A percentile compares a stretch with the other conserved stretches of the same genome.
phyloP scores from a whole-genome alignment of 805 yeast genomes.

The Kodamaea laetipori region DNA sequence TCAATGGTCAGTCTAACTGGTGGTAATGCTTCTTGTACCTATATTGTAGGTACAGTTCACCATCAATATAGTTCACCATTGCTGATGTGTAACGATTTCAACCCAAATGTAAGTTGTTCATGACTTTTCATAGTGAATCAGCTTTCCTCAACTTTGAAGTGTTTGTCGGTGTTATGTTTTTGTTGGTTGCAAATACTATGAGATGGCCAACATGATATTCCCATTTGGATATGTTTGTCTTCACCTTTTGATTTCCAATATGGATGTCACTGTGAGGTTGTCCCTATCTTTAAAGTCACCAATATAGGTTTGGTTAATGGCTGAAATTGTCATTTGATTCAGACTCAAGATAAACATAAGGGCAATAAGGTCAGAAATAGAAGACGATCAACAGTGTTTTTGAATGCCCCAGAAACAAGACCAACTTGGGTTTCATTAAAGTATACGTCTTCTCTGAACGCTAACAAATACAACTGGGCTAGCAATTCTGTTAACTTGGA shows the following conservation, averaged over 20 bases:
- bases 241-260: conserved; percentile 46
- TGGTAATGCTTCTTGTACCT: conserved; percentile 62
- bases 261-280: conserved; percentile 30
- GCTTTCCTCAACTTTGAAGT: conserved; percentile 55
- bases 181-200: conserved; percentile 64
- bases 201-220: conserved; percentile 52
- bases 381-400: no score
- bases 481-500: no score
- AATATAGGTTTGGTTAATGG: conserved; percentile 52
- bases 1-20: conserved; percentile 58
- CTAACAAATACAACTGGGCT: no score
- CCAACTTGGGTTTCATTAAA: no score
- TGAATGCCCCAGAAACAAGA: no score
- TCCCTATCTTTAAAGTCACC: conserved; percentile 41
- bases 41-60: no score
- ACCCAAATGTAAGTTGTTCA: conserved; percentile 58
- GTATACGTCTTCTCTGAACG: no score
- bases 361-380: no score
- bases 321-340: conserved; percentile 58
- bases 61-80: no score
- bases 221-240: conserved; percentile 64
- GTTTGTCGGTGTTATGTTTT: conserved; percentile 64
- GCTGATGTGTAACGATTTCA: conserved; percentile 64
- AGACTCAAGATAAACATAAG: no score
- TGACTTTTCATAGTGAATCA: conserved; percentile 54